phyloP scores from a whole-genome alignment of 306 rosid species.

The Vicia sativa region DNA sequence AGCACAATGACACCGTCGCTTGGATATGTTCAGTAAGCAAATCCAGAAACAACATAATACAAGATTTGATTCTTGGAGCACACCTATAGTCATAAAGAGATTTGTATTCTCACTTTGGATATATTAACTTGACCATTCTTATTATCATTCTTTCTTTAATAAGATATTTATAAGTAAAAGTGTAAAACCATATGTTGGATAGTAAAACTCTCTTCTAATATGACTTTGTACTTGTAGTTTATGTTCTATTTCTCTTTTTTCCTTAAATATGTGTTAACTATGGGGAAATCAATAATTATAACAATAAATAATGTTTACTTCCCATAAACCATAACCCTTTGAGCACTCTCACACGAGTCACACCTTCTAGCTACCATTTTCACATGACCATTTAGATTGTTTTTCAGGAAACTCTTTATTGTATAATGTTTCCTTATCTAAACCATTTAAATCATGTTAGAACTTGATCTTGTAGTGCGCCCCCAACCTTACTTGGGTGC shows the following conservation, averaged over 20 bases:
- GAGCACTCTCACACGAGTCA: background rate
- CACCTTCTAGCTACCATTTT: background rate
- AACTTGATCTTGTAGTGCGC: background rate
- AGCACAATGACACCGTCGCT: background rate
- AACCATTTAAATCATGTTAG: background rate
- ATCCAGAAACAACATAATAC: background rate
- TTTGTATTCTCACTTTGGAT: background rate
- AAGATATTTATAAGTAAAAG: background rate
- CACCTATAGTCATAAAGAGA: constrained; percentile 3
- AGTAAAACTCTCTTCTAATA: constrained; percentile 4
- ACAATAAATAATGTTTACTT: background rate
- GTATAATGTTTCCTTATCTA: background rate
- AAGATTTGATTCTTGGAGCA: background rate
- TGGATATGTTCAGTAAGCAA: background rate
- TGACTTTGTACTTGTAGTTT: background rate
- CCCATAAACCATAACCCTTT: background rate
- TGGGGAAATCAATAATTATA: background rate
- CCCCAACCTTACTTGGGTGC: background rate
- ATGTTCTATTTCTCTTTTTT: background rate
- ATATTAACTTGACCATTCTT: background rate
- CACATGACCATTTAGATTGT: background rate
- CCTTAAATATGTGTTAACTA: background rate
- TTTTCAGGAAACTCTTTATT: background rate
- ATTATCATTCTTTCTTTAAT: background rate
- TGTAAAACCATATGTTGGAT: background rate